Evolutionary conservation across 345 rosid genomes (phyloP), one percentile per base, ranked within the genome.

Genomic region (Populus euphratica): DNA sequence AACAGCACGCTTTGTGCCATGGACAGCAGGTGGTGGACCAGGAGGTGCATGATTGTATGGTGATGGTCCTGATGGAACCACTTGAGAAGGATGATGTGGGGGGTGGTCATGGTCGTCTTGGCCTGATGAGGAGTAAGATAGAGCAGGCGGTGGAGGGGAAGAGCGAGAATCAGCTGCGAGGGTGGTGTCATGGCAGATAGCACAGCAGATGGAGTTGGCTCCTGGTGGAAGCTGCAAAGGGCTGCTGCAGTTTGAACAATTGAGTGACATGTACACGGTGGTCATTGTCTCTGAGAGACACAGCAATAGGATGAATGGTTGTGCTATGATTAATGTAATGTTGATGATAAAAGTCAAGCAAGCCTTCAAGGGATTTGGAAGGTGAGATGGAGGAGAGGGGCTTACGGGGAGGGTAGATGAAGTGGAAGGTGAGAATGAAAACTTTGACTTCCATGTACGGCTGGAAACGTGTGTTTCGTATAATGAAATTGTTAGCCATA

Each of bases 1-100:
- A 73, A 94, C 88, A 13, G 98, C 98, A 14, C 94, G 88, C 89
- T 91, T 94, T 67, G 78, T 67, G 50, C 98, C 94, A n/a, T 86
- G 87, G 21, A 82, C 80, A 1, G 86, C 50, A 2, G 94, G 91
- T 1, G 86, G 90, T 2, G 83, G 88, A 1, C 89, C 92, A 0
- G 89, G 49, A 4, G 91, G 94, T 78, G 85, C 87, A 85, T 88
- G 90, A 67, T 74, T 87, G 78, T 27, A 83, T 0, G 89, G 85
- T 36, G 90, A 85, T 2, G 89, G 83, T 47, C 80, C 67, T 36
- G 90, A 85, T 2, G 89, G 83, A 54, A 81, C 67, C 38, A 44
- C 68, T 18, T 81, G 68, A 62, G 52, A 47, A 47, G 5, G 78
- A 36, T 36, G 69, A 0, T 77, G 73, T 12, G 81, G 68, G n/a